phyloP scores from a whole-genome alignment of 2,329 filamentous ascomycete species.

The Zymoseptoria pseudotritici region DNA sequence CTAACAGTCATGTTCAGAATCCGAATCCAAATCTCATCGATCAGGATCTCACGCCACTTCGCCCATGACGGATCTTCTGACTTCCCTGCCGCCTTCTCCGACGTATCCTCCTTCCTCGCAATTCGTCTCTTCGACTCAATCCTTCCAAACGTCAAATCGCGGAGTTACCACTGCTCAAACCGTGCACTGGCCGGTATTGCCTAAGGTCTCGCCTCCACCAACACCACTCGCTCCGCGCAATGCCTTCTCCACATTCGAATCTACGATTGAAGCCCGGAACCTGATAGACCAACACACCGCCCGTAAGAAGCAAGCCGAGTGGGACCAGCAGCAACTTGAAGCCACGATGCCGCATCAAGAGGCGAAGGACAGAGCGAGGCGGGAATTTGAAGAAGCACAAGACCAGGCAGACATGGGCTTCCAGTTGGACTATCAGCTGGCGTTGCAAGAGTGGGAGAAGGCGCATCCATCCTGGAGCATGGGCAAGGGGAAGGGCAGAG shows the following conservation, averaged over 20 bases:
- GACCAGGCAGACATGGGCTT: not conserved
- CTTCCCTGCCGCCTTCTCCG: too few relatives aligned
- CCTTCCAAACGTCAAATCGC: not conserved
- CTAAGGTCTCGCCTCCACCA: not conserved
- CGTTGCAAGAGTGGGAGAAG: not conserved
- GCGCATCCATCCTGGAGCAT: not conserved
- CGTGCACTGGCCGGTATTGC: not conserved
- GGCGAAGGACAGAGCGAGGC: not conserved
- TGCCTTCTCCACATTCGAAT: not conserved
- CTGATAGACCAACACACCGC: not conserved
- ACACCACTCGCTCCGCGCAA: not conserved
- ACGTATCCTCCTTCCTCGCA: not conserved
- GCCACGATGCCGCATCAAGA: not conserved
- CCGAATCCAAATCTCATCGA: not conserved
- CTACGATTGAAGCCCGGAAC: not conserved
- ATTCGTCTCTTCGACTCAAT: not conserved
- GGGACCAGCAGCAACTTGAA: not conserved
- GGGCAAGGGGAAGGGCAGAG: not conserved
- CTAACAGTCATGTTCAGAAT: not conserved
- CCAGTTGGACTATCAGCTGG: not conserved
- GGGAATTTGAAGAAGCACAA: not conserved
- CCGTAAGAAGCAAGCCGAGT: not conserved
- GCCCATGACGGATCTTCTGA: too few relatives aligned
- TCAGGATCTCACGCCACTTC: too few relatives aligned
- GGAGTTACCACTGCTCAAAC: not conserved